Conservation (phyloP, 768 basidiomycete species). For the Macrolepiota fuliginosa region DNA sequence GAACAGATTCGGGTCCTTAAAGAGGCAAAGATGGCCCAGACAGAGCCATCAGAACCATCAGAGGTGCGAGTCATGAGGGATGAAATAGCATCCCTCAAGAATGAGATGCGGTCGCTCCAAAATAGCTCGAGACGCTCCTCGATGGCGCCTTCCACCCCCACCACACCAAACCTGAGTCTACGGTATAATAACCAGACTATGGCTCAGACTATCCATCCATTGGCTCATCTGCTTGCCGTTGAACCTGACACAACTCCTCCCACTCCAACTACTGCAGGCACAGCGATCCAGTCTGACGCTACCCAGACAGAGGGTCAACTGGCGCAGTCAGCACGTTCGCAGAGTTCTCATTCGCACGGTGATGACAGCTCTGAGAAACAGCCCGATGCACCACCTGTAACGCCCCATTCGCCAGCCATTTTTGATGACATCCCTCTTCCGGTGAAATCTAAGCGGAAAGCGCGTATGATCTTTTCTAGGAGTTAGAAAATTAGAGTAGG, state of each 20-base stretch:
- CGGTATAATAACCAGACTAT: neutral
- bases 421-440: slow-evolving; percentile 12
- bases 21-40: neutral
- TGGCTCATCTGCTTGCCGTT: slow-evolving; percentile 8
- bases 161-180: slow-evolving; percentile 4
- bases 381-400: neutral
- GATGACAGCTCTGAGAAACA: neutral
- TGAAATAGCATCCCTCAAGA: slow-evolving; percentile 5
- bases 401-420: neutral
- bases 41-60: neutral
- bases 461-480: slow-evolving; percentile 7
- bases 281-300: neutral
- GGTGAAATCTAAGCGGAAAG: slow-evolving; percentile 11
- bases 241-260: slow-evolving; percentile 3
- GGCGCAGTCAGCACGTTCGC: neutral
- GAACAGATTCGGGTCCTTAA: slow-evolving; percentile 9
- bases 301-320: neutral
- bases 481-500: neutral
- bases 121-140: slow-evolving; percentile 3
- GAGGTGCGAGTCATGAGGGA: slow-evolving; percentile 8
- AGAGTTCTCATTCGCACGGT: neutral
- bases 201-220: slow-evolving; percentile 1
- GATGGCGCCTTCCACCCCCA: neutral
- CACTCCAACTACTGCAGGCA: neutral
- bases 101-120: slow-evolving; percentile 7